Evolutionary conservation across 352 stramenopile genomes (phyloP).

Genomic region (Pythium sukuiense): DNA sequence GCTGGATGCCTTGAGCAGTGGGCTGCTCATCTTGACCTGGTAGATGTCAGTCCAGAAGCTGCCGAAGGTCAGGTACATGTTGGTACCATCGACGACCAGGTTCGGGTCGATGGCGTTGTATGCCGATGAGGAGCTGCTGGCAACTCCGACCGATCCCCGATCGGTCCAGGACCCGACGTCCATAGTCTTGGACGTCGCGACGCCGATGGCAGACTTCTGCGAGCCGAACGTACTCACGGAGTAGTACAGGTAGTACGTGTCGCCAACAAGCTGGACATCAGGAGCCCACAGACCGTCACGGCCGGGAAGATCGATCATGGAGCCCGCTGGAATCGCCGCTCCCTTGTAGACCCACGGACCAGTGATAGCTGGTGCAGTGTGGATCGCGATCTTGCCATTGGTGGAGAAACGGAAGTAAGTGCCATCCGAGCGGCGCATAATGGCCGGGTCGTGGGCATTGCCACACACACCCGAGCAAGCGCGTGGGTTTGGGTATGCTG

Average conservation of each 20-base stretch:
- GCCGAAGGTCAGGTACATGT: conserved; percentile 51
- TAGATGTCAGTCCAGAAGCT: conserved; percentile 47
- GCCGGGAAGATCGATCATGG: conserved; percentile 44
- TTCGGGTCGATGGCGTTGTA: conserved; percentile 67
- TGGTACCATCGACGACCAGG: conserved; percentile 33
- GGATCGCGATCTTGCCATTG: conserved; percentile 49
- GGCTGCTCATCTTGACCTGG: conserved; percentile 33
- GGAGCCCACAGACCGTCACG: conserved; percentile 53
- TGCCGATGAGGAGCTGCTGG: conserved; percentile 34
- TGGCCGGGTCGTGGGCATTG: conserved; percentile 52
- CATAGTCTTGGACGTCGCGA: conserved; percentile 47
- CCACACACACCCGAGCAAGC: conserved; percentile 20
- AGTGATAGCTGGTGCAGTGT: conserved; percentile 39
- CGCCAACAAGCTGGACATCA: conserved; percentile 44
- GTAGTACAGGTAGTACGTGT: conserved; percentile 63
- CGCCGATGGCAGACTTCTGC: conserved; percentile 47
- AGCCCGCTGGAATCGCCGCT: conserved; percentile 38
- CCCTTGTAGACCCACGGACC: conserved; percentile 50
- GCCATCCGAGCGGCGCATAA: conserved; percentile 45
- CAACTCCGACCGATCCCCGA: conserved; percentile 34
- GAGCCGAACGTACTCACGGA: conserved; percentile 49
- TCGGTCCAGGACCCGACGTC: conserved; percentile 42
- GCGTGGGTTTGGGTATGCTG: conserved; percentile 18
- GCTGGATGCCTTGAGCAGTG: conserved; percentile 23
- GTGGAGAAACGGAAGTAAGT: conserved; percentile 64